Percentiles rank a stretch among this genome's conserved stretches.
phyloP scores from a whole-genome alignment of 345 rosid genomes.

The Dovyalis caffra region DNA sequence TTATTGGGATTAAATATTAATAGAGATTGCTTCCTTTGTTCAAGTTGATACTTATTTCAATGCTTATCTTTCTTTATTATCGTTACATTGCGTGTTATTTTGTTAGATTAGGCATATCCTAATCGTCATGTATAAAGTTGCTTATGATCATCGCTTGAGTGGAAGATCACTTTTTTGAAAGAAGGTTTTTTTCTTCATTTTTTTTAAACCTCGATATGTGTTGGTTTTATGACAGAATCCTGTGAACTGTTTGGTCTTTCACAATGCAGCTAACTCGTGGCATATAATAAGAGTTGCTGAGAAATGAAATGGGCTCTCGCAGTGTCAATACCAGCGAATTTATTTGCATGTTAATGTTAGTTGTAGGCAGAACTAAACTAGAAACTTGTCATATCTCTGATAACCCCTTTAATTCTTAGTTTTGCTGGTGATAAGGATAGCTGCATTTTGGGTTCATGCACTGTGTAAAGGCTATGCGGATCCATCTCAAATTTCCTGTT shows the following conservation, averaged over 20 bases:
- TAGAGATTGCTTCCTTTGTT: conserved; percentile 13
- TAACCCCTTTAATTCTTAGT: no score
- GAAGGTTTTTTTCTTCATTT: no score
- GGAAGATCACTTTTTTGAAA: neutral
- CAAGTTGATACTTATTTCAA: neutral
- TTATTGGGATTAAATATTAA: conserved; percentile 16
- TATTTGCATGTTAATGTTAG: neutral
- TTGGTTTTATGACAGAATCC: neutral
- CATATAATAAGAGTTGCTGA: neutral
- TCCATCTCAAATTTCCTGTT: no score
- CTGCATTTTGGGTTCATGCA: no score
- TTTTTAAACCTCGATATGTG: neutral
- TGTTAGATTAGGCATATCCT: neutral
- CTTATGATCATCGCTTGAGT: neutral
- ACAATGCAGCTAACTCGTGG: neutral
- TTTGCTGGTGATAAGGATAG: no score
- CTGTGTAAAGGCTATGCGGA: no score
- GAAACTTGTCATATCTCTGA: neutral
- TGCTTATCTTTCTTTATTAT: neutral
- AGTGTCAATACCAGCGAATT: neutral
- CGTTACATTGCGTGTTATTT: neutral
- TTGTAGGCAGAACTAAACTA: neutral
- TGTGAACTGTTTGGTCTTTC: neutral
- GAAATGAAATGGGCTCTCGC: neutral
- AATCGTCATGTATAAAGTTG: neutral